Evolutionary conservation across 805 yeast genomes (phyloP).

Genomic region (Wickerhamomyces rabaulensis): DNA sequence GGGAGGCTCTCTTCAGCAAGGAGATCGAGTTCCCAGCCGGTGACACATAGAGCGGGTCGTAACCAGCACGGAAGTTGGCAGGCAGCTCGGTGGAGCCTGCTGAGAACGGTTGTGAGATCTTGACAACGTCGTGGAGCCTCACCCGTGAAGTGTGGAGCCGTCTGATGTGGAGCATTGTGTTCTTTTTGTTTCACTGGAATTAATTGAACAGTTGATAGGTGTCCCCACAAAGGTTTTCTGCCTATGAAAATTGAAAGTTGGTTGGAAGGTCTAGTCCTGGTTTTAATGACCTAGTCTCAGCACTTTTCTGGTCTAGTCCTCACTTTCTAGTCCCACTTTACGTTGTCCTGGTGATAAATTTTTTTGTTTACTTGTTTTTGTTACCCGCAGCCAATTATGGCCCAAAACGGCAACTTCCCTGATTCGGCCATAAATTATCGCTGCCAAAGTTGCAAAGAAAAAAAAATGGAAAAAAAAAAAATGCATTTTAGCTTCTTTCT

Average conservation of each 20-base stretch:
- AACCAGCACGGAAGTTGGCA: constrained; percentile 46
- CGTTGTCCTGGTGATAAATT: neutral
- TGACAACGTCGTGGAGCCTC: constrained; percentile 12
- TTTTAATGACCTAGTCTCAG: neutral
- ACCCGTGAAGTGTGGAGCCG: neutral
- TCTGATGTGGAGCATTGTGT: neutral
- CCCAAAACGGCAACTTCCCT: constrained; percentile 15
- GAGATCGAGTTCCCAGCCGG: constrained; percentile 60
- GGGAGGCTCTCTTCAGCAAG: constrained; percentile 53
- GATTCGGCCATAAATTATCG: constrained; percentile 4
- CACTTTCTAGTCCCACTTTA: neutral
- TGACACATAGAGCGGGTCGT: constrained; percentile 58
- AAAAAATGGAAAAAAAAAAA: constrained; percentile 1
- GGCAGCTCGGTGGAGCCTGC: constrained; percentile 43
- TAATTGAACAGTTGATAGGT: too few relatives aligned
- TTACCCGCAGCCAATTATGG: constrained; percentile 35
- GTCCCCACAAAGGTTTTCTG: too few relatives aligned
- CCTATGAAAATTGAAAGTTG: too few relatives aligned
- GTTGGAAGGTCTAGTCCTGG: neutral
- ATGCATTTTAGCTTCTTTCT: neutral
- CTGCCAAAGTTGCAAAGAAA: constrained; percentile 1
- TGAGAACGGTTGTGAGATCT: constrained; percentile 36
- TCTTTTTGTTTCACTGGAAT: too few relatives aligned
- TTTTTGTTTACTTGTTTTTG: constrained; percentile 19
- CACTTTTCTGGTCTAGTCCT: too few relatives aligned